Percentiles rank a stretch among this genome's conserved stretches.
phyloP scores from a whole-genome alignment of 306 rosid genomes.

The Rubus parviflorus region DNA sequence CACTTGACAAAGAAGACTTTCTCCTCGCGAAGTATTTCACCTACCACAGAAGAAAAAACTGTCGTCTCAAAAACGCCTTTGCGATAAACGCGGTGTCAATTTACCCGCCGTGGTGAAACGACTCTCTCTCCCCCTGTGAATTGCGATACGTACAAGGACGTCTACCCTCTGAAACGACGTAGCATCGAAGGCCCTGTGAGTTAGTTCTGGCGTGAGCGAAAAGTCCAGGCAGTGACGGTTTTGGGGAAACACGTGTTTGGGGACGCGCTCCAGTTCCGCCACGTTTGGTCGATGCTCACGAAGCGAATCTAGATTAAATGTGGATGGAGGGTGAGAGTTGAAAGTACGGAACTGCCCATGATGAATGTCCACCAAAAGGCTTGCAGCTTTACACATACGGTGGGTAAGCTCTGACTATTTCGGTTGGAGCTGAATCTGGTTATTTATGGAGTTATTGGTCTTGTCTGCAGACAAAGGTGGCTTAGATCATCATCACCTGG shows the following conservation, averaged over 20 bases:
- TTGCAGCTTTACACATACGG: neutral
- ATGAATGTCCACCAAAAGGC: neutral
- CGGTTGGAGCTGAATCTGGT: neutral
- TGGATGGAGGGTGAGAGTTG: neutral
- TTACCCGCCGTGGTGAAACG: neutral
- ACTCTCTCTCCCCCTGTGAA: neutral
- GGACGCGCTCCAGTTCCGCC: neutral
- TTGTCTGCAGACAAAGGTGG: too few species aligned
- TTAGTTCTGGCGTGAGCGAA: neutral
- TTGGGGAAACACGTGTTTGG: neutral
- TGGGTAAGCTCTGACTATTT: neutral
- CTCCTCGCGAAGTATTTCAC: too few species aligned
- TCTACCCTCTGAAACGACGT: neutral
- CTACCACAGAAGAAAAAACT: too few species aligned
- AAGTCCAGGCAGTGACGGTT: neutral
- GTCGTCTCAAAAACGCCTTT: neutral
- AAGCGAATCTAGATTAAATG: neutral
- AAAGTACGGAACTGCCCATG: slow-evolving; percentile 1
- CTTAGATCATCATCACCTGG: neutral
- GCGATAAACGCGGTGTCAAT: neutral
- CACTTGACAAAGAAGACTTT: too few species aligned
- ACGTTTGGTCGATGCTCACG: slow-evolving; percentile 8
- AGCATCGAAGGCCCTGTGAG: neutral
- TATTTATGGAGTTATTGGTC: too few species aligned
- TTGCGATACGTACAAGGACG: slow-evolving; percentile 4